Evolutionary conservation across 352 stramenopile genomes (phyloP), one percentile per base, ranked within the genome.

Genomic region (Pythium rishiriense): DNA sequence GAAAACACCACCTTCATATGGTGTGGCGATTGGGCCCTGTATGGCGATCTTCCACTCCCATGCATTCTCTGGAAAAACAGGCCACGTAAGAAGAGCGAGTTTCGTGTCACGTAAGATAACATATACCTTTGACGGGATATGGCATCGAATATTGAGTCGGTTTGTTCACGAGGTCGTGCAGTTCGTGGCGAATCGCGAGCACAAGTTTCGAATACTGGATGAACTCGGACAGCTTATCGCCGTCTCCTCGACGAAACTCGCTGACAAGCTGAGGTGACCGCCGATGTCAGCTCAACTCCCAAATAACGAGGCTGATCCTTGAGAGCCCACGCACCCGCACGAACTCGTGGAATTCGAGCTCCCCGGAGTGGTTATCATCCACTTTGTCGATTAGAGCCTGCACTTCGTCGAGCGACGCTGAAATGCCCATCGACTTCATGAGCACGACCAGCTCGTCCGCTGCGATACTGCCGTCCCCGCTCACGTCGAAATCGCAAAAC

Each of bases 401-500:
- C 19, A 91, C 70, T 56, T 90, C 81, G 33, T 83, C 73, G 11
- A 77, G 63, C 11, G 75, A 74, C 10, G 70, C 68, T 11, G 68
- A 26, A 39, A 90, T 79, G 21, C 73, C 78, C 79, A 90, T 88
- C 9, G 78, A 90, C 51, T 78, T 75, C 79, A 90, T 90, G 37
- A 88, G 54, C 48, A 76, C 68, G 8, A 69, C 63, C 17, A 90
- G 69, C 60, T 90, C 81, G 0, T 66, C 69, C 14, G 76, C 75
- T 14, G 78, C 75, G 56, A 90, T 85, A 58, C 78, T 87, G 8
- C 81, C 81, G 24, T 87, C 81, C 2, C 81, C 81, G 46, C 76
- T 88, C 50, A 71, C 78, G 49, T 90, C 81, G 69, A 90, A 88
- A 56, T 87, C 81, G 24, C 69, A 82, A 52, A 90, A 90, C 81